phyloP scores from a whole-genome alignment of 306 rosid species.

The Pterocarpus macrocarpus region DNA sequence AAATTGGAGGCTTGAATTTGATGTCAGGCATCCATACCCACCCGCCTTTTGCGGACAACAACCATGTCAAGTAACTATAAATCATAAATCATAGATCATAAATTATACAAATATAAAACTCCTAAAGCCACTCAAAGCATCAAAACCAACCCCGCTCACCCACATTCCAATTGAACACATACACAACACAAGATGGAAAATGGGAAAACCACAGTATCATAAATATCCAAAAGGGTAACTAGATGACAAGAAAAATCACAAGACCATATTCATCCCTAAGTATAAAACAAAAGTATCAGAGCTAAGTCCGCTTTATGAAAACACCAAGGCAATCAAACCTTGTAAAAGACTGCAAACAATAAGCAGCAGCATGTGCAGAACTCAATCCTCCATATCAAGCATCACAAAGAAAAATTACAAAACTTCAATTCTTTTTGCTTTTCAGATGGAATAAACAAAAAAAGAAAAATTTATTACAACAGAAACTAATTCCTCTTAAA shows the following conservation, averaged over 20 bases:
- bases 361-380: constrained; percentile 3
- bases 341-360: constrained; percentile 15
- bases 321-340: constrained; percentile 21
- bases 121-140: background rate
- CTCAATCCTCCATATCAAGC: background rate
- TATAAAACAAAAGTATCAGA: background rate
- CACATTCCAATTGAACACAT: constrained; percentile 9
- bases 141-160: constrained; percentile 15
- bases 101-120: background rate
- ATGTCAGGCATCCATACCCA: background rate
- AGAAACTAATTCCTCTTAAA: background rate
- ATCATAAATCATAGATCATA: background rate
- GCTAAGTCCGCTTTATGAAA: constrained; percentile 2
- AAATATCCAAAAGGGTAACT: background rate
- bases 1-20: constrained; percentile 3
- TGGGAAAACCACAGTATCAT: constrained; percentile 3
- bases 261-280: constrained; percentile 7
- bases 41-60: background rate
- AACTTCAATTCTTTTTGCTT: background rate
- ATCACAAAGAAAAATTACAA: background rate
- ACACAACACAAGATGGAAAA: background rate
- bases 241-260: background rate
- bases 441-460: background rate
- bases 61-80: background rate
- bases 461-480: background rate